phyloP scores from a whole-genome alignment of 306 rosid species.

The Inga oerstediana region DNA sequence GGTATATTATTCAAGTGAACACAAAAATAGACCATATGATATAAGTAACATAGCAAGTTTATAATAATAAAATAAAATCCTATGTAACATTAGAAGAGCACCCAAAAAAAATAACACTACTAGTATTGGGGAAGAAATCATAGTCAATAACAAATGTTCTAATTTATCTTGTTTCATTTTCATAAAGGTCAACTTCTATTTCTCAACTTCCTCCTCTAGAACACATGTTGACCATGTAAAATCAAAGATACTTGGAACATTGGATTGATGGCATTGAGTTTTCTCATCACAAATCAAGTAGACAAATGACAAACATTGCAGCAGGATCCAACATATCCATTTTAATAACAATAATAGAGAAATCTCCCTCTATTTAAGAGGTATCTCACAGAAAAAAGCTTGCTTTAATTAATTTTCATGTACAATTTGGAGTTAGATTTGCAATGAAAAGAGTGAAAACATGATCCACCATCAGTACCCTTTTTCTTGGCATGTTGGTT shows the following conservation, averaged over 20 bases:
- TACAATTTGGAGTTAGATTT: slow-evolving; percentile 67
- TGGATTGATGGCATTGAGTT: slow-evolving; percentile 32
- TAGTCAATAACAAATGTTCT: too few species aligned
- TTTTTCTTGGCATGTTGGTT: too few species aligned
- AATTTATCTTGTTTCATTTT: too few species aligned
- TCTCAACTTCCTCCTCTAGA: slow-evolving; percentile 72
- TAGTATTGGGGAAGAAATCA: too few species aligned
- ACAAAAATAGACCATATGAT: too few species aligned
- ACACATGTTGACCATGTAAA: slow-evolving; percentile 78
- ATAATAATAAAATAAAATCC: too few species aligned
- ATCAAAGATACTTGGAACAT: slow-evolving; percentile 69
- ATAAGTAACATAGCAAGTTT: too few species aligned
- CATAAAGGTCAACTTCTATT: too few species aligned
- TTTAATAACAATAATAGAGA: background rate
- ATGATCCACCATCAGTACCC: too few species aligned
- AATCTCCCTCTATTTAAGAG: slow-evolving; percentile 16
- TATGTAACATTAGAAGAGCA: too few species aligned
- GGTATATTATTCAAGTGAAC: too few species aligned
- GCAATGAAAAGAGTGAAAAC: slow-evolving; percentile 44
- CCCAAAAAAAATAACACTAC: too few species aligned
- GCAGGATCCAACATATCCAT: slow-evolving; percentile 12
- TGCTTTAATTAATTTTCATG: slow-evolving; percentile 80
- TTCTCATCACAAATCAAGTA: slow-evolving; percentile 3
- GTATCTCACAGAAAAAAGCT: slow-evolving; percentile 70
- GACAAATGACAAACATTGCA: slow-evolving; percentile 28